These are phyloP conservation scores for Hypoxylon subgilvum DNA, from an alignment of 495 filamentous ascomycete species.

Conservation along the genomic window DNA sequence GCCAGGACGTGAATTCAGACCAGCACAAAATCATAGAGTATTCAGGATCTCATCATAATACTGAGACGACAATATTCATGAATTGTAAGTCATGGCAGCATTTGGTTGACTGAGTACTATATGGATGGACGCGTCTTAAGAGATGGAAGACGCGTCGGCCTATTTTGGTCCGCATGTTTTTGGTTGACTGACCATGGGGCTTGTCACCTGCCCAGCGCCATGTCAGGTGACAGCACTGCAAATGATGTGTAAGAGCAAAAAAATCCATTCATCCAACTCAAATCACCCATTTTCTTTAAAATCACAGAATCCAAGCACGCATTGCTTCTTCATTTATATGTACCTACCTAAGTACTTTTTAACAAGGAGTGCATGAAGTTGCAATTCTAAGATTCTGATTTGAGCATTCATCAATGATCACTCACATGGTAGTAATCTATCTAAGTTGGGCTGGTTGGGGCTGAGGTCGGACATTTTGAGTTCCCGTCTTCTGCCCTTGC, in stretches of 20 bases:
- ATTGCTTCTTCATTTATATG: no score
- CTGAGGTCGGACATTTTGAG: background rate
- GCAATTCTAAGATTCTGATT: no score
- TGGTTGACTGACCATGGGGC: no score
- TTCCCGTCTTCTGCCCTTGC: constrained; percentile 10
- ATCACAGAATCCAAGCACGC: no score
- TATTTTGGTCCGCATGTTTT: constrained; percentile 12
- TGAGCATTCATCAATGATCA: no score
- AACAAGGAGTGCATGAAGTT: no score
- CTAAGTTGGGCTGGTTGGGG: no score
- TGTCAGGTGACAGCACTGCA: constrained; percentile 21
- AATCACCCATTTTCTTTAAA: no score
- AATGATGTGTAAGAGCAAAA: no score
- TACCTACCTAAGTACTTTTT: no score
- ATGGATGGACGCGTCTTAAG: constrained; percentile 9
- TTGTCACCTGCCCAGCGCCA: constrained; percentile 16
- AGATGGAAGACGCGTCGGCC: constrained; percentile 22
- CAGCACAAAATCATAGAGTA: background rate
- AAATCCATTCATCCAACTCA: no score
- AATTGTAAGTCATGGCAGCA: background rate
- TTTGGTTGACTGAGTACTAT: background rate
- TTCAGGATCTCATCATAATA: background rate
- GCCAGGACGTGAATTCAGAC: background rate
- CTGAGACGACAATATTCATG: background rate
- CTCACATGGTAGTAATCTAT: no score